A percentile compares a stretch with the other conserved stretches of the same genome.
phyloP scores from a whole-genome alignment of 2,329 filamentous ascomycete species.

The Domatiomyces globalis region DNA sequence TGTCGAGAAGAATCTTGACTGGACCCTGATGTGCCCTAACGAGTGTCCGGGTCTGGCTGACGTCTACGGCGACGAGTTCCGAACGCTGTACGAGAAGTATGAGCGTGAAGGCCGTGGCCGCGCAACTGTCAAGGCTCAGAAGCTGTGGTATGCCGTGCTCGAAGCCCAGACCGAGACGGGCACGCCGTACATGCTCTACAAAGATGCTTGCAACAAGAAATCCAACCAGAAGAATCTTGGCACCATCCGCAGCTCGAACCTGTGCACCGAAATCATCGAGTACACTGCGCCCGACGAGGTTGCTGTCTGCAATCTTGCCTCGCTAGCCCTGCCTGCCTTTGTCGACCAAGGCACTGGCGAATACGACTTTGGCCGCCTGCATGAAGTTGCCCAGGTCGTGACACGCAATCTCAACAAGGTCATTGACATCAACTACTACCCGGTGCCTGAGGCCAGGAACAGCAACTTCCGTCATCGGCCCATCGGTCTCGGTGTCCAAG shows the following conservation, averaged over 20 bases:
- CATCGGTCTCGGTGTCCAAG: conserved; percentile 91
- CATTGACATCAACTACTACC: conserved; percentile 97
- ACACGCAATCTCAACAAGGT: conserved; percentile 95
- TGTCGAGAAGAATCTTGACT: conserved; percentile 88
- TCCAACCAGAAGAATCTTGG: conserved; percentile 99
- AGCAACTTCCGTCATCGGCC: conserved; percentile 97
- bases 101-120: conserved; percentile 78
- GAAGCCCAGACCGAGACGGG: conserved; percentile 98
- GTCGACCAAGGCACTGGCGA: conserved; percentile 72
- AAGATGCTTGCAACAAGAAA: conserved; percentile 96
- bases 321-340: conserved; percentile 77
- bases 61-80: conserved; percentile 94
- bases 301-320: conserved; percentile 94
- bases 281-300: conserved; percentile 97
- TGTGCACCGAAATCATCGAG: conserved; percentile 97
- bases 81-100: conserved; percentile 81
- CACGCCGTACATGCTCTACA: conserved; percentile 99
- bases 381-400: conserved; percentile 84
- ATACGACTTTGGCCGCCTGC: conserved; percentile 94
- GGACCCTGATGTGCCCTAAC: conserved; percentile 97
- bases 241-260: conserved; percentile 94
- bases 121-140: conserved; percentile 89
- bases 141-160: conserved; percentile 97
- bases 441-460: conserved; percentile 81
- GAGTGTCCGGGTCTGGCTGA: conserved; percentile 91